Evolutionary conservation across 768 basidiomycete genomes (phyloP).

Genomic region (Holtermannia corniformis): DNA sequence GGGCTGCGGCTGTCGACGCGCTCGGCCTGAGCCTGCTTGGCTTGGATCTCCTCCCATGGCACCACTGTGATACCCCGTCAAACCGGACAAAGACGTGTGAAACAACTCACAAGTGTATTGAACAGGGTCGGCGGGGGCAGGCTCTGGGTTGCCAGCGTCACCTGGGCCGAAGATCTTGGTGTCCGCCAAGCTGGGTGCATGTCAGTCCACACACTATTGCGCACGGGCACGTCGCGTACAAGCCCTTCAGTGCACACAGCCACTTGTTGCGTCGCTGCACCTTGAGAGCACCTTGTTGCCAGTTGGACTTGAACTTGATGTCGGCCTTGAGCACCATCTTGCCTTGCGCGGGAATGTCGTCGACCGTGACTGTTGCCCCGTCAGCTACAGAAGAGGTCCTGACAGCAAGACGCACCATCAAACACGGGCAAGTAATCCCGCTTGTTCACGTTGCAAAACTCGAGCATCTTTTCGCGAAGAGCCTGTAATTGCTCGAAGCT

Average conservation of each 20-base stretch:
- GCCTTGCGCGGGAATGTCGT: constrained; percentile 64
- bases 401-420: constrained; percentile 48
- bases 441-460: constrained; percentile 59
- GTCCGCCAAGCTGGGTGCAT: constrained; percentile 42
- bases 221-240: constrained; percentile 44
- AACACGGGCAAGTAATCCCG: constrained; percentile 69
- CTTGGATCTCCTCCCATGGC: constrained; percentile 58
- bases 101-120: constrained; percentile 49
- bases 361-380: constrained; percentile 42
- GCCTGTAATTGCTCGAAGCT: constrained; percentile 70
- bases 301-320: constrained; percentile 83
- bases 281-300: constrained; percentile 60
- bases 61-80: constrained; percentile 43
- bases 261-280: constrained; percentile 81
- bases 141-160: constrained; percentile 41
- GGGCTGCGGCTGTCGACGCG: constrained; percentile 32
- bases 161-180: constrained; percentile 54
- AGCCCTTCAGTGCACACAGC: constrained; percentile 71
- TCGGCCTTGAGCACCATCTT: constrained; percentile 67
- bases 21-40: constrained; percentile 19
- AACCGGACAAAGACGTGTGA: background rate
- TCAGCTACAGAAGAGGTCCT: background rate
- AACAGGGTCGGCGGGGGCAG: constrained; percentile 47
- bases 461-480: constrained; percentile 68
- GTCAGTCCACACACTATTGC: background rate